Percentiles rank a stretch among this genome's conserved stretches.
Evolutionary conservation across 202 grass and related monocot species (phyloP).

Genomic region (Setaria viridis): DNA sequence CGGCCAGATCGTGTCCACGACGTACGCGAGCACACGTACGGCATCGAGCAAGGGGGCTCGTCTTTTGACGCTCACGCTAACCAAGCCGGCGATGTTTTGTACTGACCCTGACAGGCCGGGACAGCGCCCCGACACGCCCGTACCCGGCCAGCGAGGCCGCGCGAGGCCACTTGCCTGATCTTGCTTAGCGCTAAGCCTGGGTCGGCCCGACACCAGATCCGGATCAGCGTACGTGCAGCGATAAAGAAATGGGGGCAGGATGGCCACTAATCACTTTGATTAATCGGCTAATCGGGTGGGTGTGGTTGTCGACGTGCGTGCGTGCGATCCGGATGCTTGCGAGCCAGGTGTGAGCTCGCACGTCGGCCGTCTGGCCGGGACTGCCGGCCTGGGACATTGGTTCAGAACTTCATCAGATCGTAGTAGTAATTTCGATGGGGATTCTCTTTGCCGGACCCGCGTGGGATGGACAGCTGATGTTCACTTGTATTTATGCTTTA

Average conservation of each 20-base stretch:
- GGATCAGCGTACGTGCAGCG: slow-evolving; percentile 40
- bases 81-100: not conserved
- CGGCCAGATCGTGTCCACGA: slow-evolving; percentile 29
- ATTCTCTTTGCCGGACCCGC: slow-evolving; percentile 19
- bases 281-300: not conserved
- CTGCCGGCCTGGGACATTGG: not conserved
- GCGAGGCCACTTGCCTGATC: not conserved
- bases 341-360: slow-evolving; percentile 1
- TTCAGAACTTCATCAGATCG: slow-evolving; percentile 12
- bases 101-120: not conserved
- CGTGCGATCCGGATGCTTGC: slow-evolving; percentile 21
- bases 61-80: not conserved
- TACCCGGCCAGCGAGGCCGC: not conserved
- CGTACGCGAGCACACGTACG: slow-evolving; percentile 7
- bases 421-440: slow-evolving; percentile 39
- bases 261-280: not conserved
- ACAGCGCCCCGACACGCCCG: slow-evolving; percentile 40
- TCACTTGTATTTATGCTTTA: not conserved
- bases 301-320: not conserved
- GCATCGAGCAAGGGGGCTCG: not conserved
- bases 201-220: slow-evolving; percentile 44
- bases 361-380: slow-evolving; percentile 7
- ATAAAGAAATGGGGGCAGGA: not conserved
- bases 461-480: slow-evolving; percentile 27
- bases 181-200: slow-evolving; percentile 1